These are phyloP conservation scores for Neonectria punicea DNA, from an alignment of 2,329 filamentous ascomycete genomes.

Conservation along the genomic window DNA sequence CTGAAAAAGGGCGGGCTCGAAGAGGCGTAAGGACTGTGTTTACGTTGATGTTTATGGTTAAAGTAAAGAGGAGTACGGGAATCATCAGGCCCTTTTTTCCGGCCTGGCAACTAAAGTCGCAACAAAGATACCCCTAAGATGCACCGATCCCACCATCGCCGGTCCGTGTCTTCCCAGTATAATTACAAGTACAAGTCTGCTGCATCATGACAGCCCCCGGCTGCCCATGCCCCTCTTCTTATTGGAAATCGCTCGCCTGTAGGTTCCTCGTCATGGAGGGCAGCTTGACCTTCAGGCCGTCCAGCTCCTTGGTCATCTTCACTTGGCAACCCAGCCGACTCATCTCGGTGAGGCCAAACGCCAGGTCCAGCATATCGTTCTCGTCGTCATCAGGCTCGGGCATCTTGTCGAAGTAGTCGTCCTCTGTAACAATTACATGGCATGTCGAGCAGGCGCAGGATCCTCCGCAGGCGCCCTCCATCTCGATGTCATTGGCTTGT, in stretches of 20 bases:
- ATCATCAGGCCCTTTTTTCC: constrained; percentile 41
- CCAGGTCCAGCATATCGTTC: constrained; percentile 91
- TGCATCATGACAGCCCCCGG: constrained; percentile 33
- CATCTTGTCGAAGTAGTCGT: constrained; percentile 80
- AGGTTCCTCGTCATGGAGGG: constrained; percentile 96
- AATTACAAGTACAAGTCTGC: constrained; percentile 43
- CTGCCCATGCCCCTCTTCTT: constrained; percentile 18
- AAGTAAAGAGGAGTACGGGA: constrained; percentile 44
- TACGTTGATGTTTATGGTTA: constrained; percentile 25
- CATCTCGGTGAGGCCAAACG: constrained; percentile 90
- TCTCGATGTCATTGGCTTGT: constrained; percentile 93
- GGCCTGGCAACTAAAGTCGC: constrained; percentile 41
- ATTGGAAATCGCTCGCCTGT: constrained; percentile 90
- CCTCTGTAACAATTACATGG: constrained; percentile 84
- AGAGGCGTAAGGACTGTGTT: constrained; percentile 57
- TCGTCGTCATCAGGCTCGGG: constrained; percentile 82
- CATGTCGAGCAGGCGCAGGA: constrained; percentile 94
- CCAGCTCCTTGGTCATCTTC: constrained; percentile 87
- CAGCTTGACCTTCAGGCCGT: constrained; percentile 85
- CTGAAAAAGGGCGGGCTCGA: constrained; percentile 69
- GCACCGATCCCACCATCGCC: constrained; percentile 39
- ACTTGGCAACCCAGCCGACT: constrained; percentile 89
- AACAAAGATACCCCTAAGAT: constrained; percentile 47
- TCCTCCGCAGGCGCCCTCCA: constrained; percentile 97
- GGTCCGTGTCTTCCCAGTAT: constrained; percentile 38